phyloP scores from a whole-genome alignment of 2,329 filamentous ascomycete species.

The Aureobasidium lini region DNA sequence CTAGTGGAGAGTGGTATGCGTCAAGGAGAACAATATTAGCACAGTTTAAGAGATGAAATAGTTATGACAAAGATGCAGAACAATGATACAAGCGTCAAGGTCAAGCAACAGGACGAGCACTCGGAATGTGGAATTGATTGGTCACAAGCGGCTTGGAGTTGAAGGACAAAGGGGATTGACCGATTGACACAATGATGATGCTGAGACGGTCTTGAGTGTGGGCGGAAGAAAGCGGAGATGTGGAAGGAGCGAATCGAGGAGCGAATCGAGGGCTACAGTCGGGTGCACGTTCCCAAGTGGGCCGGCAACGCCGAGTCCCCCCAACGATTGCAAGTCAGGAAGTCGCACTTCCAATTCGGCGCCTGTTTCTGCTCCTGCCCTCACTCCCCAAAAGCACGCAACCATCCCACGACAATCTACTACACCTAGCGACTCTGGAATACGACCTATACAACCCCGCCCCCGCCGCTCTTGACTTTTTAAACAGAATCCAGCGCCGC shows the following conservation, averaged over 20 bases:
- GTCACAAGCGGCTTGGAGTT: not conserved
- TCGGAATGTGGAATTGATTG: not conserved
- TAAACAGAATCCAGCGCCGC: not conserved
- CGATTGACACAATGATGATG: conserved; percentile 10
- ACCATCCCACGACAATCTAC: not conserved
- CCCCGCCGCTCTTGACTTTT: not conserved
- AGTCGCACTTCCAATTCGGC: conserved; percentile 3
- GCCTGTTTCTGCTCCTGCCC: not conserved
- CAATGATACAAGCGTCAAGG: not conserved
- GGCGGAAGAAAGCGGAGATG: conserved; percentile 4
- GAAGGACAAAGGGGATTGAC: conserved; percentile 4
- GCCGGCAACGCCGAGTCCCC: not conserved
- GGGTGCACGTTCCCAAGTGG: not conserved
- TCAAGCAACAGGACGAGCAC: not conserved
- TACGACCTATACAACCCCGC: not conserved
- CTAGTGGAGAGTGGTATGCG: not conserved
- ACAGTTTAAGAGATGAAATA: not conserved
- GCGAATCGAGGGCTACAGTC: conserved; percentile 2
- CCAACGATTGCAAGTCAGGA: conserved; percentile 1
- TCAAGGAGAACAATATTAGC: not conserved
- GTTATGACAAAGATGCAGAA: not conserved
- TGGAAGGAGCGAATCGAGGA: conserved; percentile 7
- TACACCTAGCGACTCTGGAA: not conserved
- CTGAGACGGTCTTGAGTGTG: not conserved
- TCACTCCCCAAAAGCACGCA: conserved; percentile 1